phyloP scores from a whole-genome alignment of 306 rosid species.

The Prosopis cineraria region DNA sequence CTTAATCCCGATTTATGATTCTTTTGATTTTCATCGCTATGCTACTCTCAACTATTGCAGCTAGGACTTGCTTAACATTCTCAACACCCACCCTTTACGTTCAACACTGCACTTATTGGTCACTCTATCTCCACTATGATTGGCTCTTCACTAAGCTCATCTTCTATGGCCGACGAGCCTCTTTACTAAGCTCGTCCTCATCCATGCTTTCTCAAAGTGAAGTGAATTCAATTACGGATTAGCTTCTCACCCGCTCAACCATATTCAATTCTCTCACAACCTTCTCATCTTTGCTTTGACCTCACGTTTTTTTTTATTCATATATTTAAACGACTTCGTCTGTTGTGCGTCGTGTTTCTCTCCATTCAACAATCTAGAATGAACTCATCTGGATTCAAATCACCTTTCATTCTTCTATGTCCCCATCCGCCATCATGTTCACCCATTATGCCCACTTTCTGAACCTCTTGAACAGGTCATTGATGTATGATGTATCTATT shows the following conservation, averaged over 20 bases:
- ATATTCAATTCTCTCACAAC: background rate
- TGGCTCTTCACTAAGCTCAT: conserved; percentile 86
- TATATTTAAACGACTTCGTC: conserved; percentile 85
- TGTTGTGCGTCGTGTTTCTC: too few species aligned
- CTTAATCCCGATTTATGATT: conserved; percentile 91
- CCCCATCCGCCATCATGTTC: too few species aligned
- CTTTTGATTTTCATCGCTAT: conserved; percentile 85
- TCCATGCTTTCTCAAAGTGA: conserved; percentile 93
- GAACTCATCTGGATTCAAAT: too few species aligned
- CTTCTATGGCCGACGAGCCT: conserved; percentile 86
- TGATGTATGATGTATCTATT: too few species aligned
- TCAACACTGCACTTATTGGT: conserved; percentile 74
- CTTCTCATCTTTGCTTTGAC: background rate
- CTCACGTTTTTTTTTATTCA: conserved; percentile 11
- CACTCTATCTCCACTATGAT: conserved; percentile 98
- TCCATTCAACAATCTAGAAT: too few species aligned
- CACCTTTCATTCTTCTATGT: too few species aligned
- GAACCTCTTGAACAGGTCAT: too few species aligned
- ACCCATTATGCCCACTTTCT: too few species aligned
- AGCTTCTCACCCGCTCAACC: background rate
- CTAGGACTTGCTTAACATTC: conserved; percentile 80
- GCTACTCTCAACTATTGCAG: conserved; percentile 85
- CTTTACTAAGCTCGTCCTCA: conserved; percentile 83
- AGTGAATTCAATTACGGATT: background rate
- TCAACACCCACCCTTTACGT: conserved; percentile 63